Evolutionary conservation across 768 basidiomycete genomes (phyloP).

Genomic region (Cyclocybe cylindracea): DNA sequence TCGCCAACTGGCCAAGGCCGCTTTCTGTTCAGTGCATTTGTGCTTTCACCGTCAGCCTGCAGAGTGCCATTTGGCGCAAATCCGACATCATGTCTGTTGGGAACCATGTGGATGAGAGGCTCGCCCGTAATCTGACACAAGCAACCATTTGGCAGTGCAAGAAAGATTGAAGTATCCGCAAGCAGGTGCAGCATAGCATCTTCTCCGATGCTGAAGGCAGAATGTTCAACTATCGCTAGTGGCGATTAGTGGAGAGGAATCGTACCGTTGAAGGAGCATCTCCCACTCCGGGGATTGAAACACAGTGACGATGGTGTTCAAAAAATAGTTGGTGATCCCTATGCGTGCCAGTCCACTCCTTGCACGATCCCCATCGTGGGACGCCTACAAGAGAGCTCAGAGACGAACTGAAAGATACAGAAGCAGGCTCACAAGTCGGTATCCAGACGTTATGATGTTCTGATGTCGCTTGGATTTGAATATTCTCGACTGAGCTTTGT

Average conservation of each 20-base stretch:
- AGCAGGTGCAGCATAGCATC: conserved; percentile 80
- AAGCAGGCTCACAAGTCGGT: conserved; percentile 50
- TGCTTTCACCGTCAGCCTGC: neutral
- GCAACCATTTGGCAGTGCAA: conserved; percentile 80
- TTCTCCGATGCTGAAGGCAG: conserved; percentile 65
- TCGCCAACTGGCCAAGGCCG: conserved; percentile 9
- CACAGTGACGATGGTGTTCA: conserved; percentile 76
- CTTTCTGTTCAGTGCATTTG: neutral
- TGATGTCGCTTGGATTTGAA: conserved; percentile 42
- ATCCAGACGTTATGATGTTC: conserved; percentile 70
- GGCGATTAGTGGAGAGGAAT: neutral
- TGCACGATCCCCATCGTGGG: conserved; percentile 35
- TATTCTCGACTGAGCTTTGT: conserved; percentile 58
- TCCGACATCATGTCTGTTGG: conserved; percentile 16
- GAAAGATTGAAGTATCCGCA: conserved; percentile 71
- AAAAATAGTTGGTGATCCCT: conserved; percentile 57
- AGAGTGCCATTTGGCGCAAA: neutral
- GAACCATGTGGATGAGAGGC: conserved; percentile 48
- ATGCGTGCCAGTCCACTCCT: conserved; percentile 39
- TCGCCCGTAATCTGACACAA: conserved; percentile 81
- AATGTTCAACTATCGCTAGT: neutral
- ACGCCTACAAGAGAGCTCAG: conserved; percentile 21
- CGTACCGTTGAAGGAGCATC: conserved; percentile 58
- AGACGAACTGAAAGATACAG: neutral
- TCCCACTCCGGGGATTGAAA: conserved; percentile 71